A percentile compares a stretch with the other conserved stretches of the same genome.
phyloP scores from a whole-genome alignment of 2,329 filamentous ascomycete genomes.

The Penicillium sp. region DNA sequence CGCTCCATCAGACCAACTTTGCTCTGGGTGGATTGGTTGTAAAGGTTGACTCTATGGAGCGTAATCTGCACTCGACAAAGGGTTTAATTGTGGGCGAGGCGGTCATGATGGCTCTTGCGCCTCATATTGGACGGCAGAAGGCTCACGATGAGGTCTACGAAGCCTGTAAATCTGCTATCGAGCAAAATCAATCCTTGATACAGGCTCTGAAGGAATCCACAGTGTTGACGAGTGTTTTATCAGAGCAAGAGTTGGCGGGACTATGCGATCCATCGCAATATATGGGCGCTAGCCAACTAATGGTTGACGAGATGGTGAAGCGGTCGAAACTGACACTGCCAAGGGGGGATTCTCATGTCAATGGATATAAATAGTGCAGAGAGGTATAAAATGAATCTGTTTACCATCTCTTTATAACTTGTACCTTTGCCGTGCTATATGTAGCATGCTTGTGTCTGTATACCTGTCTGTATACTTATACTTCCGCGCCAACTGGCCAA shows the following conservation, averaged over 20 bases:
- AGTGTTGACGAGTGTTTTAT: conserved; percentile 48
- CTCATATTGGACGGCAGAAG: conserved; percentile 55
- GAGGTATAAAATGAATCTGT: neutral
- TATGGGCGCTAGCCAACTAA: conserved; percentile 34
- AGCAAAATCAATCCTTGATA: conserved; percentile 48
- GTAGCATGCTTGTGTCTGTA: no score
- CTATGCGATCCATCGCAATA: conserved; percentile 61
- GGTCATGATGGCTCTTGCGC: conserved; percentile 63
- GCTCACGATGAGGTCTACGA: conserved; percentile 62
- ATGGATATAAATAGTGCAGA: neutral
- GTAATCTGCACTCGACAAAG: conserved; percentile 55
- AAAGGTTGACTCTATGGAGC: conserved; percentile 53
- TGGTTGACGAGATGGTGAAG: conserved; percentile 38
- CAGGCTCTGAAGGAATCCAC: conserved; percentile 45
- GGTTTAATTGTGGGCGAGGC: conserved; percentile 62
- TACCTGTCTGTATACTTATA: neutral
- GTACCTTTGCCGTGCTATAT: no score
- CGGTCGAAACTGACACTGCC: neutral
- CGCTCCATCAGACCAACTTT: conserved; percentile 60
- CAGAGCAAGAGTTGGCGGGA: conserved; percentile 53
- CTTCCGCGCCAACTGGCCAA: neutral
- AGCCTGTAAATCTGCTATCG: conserved; percentile 56
- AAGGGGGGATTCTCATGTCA: neutral
- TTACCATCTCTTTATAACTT: no score
- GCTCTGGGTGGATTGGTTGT: conserved; percentile 57